A percentile compares a stretch with the other conserved stretches of the same genome.
Conservation (phyloP, 495 filamentous ascomycete species). For the Pyronema omphalodes region DNA sequence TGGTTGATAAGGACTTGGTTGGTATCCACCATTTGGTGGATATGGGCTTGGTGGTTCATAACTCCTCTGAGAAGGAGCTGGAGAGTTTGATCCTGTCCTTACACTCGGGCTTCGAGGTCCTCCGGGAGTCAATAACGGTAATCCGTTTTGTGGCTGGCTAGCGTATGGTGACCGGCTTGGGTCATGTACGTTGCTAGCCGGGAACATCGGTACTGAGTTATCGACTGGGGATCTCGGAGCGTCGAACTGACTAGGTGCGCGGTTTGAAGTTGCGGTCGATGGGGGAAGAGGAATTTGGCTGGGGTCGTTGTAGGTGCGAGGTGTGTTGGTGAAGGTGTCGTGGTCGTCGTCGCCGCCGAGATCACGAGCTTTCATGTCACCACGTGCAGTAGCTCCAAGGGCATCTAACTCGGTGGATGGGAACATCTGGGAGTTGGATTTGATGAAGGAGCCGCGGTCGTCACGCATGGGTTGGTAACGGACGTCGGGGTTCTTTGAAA, state of each 20-base stretch:
- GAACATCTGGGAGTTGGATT: slow-evolving; percentile 76
- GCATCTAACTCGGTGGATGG: slow-evolving; percentile 71
- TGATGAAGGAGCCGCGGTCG: slow-evolving; percentile 94
- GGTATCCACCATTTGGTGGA: slow-evolving; percentile 2
- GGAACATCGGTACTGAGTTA: slow-evolving; percentile 9
- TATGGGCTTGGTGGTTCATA: slow-evolving; percentile 3
- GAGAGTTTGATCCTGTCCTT: slow-evolving; percentile 13
- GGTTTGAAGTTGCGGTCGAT: slow-evolving; percentile 26
- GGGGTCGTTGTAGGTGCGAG: slow-evolving; percentile 20
- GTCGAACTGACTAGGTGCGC: slow-evolving; percentile 18
- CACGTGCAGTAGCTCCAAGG: slow-evolving; percentile 77
- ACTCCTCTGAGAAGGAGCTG: slow-evolving; percentile 1
- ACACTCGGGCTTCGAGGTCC: slow-evolving; percentile 12
- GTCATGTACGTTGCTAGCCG: slow-evolving; percentile 14
- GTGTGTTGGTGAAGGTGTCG: slow-evolving; percentile 17
- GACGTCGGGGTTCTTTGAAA: slow-evolving; percentile 88
- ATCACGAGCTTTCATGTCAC: slow-evolving; percentile 51
- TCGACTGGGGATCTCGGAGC: slow-evolving; percentile 14
- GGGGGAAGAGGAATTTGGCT: slow-evolving; percentile 26
- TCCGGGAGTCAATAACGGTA: slow-evolving; percentile 17
- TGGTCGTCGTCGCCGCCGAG: slow-evolving; percentile 68
- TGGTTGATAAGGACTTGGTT: slow-evolving; percentile 3
- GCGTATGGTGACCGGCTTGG: slow-evolving; percentile 7
- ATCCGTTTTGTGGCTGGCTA: slow-evolving; percentile 16
- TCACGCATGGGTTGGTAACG: slow-evolving; percentile 95